Percentiles rank a stretch among this genome's conserved stretches.
Conservation (phyloP, 495 filamentous ascomycete genomes). For the Tuber indicum region DNA sequence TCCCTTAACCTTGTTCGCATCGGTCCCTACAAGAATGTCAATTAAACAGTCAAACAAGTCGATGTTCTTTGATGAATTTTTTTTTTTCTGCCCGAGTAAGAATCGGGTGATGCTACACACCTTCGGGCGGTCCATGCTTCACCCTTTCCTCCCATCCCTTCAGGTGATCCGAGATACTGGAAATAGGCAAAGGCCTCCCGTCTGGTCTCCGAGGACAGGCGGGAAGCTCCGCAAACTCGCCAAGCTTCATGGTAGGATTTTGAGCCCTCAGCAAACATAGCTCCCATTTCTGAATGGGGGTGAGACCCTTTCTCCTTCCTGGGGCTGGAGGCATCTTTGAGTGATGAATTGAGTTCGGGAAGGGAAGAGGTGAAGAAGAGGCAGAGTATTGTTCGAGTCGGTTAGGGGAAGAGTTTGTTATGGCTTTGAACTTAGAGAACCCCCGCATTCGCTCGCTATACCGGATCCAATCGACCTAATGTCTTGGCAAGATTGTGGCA, state of each 20-base stretch:
- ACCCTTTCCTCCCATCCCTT: constrained; percentile 36
- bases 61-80: constrained; percentile 15
- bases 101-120: constrained; percentile 15
- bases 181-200: constrained; percentile 32
- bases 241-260: constrained; percentile 32
- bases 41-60: constrained; percentile 18
- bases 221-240: constrained; percentile 31
- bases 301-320: constrained; percentile 32
- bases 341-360: constrained; percentile 4
- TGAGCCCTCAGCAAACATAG: constrained; percentile 31
- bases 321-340: constrained; percentile 9
- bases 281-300: constrained; percentile 34
- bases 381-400: constrained; percentile 1
- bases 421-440: not conserved
- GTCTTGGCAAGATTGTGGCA: not conserved
- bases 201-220: constrained; percentile 28
- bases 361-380: not conserved
- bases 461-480: not conserved
- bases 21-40: constrained; percentile 17
- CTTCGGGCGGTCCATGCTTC: constrained; percentile 34
- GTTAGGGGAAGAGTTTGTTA: constrained; percentile 3
- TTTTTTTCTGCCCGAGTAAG: constrained; percentile 6
- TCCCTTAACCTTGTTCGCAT: constrained; percentile 33
- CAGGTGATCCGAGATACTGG: constrained; percentile 31
- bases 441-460: constrained; percentile 4